Base-by-base conservation (phyloP, 805 yeast genomes). In the Yamadazyma endophytica region DNA sequence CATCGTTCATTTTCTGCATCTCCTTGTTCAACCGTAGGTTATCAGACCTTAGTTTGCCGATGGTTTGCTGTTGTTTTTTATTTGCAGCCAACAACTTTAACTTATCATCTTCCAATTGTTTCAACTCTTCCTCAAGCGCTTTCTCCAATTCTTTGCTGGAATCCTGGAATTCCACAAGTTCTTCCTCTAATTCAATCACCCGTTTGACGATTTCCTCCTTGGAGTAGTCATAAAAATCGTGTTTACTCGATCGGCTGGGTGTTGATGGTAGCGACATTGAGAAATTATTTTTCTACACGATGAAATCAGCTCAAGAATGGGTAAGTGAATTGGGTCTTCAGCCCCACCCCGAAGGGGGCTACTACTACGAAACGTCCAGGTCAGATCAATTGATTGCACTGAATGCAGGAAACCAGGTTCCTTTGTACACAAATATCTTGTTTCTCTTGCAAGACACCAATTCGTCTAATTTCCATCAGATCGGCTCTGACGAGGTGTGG, bases 81-180 rank as follows among this genome's bases (percentile, higher is more conserved):
- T 47, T 21, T 9, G 21, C 40, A 3, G 35, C 25, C 9, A 35
- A 32, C 16, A 61, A 36, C 3, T 36, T 21, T 1, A 35, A 31
- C 27, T 58, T 59, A 6, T 43, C 38, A 4, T 37, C 13, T 31
- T 65, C 72, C 13, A 61, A 40, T 7, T 44, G 54, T 26, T 53
- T 54, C 13, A 68, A 49, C 35, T 68, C 73, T n/a, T 54, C 59
- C 36, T 68, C 73, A 24, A 67, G 49, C 1, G 69, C 70, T 29
- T 51, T 64, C 33, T 68, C 74, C 19, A 68, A 47, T 26, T 67
- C 73, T 31, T 54, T 61, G 35, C 68, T 60, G 4, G 68, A 60
- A 23, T 61, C 68, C 36, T 64, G 70, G 37, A 66, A 68, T 36
- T 67, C 73, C 14, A 42, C 35, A 16, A 64, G 47, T 31, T 63